These are phyloP conservation scores for Metarhizium sp. DNA, from an alignment of 2,329 filamentous ascomycete species.

Conservation along the genomic window DNA sequence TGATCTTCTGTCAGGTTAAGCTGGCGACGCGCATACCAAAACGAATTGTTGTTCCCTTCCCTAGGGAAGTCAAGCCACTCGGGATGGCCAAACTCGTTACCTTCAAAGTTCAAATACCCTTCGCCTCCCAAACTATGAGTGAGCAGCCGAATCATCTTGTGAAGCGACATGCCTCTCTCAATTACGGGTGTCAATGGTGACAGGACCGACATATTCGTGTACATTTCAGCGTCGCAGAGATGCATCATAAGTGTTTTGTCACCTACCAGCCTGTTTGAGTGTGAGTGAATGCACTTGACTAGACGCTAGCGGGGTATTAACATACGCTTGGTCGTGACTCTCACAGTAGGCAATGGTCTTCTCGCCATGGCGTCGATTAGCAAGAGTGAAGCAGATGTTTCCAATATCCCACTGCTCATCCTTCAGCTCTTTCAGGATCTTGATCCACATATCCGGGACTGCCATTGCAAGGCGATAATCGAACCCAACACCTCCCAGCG, in stretches of 20 bases:
- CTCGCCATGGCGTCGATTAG: slow-evolving; percentile 87
- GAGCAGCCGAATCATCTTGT: slow-evolving; percentile 95
- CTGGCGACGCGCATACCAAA: slow-evolving; percentile 88
- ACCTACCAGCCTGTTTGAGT: slow-evolving; percentile 63
- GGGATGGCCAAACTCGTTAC: slow-evolving; percentile 96
- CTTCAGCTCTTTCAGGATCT: slow-evolving; percentile 86
- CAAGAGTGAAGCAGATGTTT: slow-evolving; percentile 76
- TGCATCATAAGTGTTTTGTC: slow-evolving; percentile 98
- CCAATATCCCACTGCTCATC: slow-evolving; percentile 90
- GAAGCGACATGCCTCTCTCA: slow-evolving; percentile 80
- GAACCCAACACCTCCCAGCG: slow-evolving; percentile 86
- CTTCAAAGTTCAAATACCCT: slow-evolving; percentile 97
- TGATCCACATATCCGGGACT: slow-evolving; percentile 98
- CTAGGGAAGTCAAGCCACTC: slow-evolving; percentile 99
- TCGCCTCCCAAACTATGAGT: slow-evolving; percentile 90
- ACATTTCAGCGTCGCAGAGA: slow-evolving; percentile 93
- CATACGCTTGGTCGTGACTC: slow-evolving; percentile 94
- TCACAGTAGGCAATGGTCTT: slow-evolving; percentile 98
- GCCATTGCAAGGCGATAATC: slow-evolving; percentile 98
- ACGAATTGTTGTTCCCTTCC: slow-evolving; percentile 84
- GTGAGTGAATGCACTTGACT: not conserved
- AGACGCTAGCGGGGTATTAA: slow-evolving; percentile 11
- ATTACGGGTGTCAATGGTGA: slow-evolving; percentile 81
- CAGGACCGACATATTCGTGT: slow-evolving; percentile 91
- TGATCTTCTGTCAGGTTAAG: slow-evolving; percentile 84